Percentiles rank a stretch among this genome's conserved stretches.
phyloP scores from a whole-genome alignment of 2,329 filamentous ascomycete genomes.

The Fusarium acutatum region DNA sequence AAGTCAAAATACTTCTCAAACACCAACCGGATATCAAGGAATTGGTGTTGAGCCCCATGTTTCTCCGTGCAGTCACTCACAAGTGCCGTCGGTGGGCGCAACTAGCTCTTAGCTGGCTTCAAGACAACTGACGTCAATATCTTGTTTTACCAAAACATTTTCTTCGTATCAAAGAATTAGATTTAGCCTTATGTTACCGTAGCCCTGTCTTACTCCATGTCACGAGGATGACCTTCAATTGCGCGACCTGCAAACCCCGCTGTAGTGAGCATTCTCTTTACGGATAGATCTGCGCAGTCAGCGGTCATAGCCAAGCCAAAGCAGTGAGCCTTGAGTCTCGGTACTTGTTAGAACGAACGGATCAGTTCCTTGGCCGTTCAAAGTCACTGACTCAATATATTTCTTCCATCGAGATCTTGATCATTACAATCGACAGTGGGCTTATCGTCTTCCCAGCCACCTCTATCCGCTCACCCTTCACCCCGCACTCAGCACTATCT shows the following conservation, averaged over 20 bases:
- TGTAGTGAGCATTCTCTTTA: constrained; percentile 1
- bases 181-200: not conserved
- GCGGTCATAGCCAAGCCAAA: not conserved
- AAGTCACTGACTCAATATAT: not conserved
- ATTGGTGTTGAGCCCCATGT: not conserved
- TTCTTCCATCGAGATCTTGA: constrained; percentile 4
- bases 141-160: not conserved
- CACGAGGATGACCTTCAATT: not conserved
- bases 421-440: not conserved
- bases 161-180: not conserved
- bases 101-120: not conserved
- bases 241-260: not conserved
- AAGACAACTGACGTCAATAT: constrained; percentile 12
- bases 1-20: not conserved
- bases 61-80: not conserved
- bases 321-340: not conserved
- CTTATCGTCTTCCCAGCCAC: constrained; percentile 18
- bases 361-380: not conserved
- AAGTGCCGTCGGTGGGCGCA: not conserved
- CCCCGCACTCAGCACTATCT: constrained; percentile 24
- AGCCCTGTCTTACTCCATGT: not conserved
- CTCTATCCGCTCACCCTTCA: not conserved
- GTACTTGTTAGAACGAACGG: not conserved
- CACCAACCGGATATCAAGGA: not conserved
- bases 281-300: constrained; percentile 1